These are phyloP conservation scores for Platanthera guangdongensis DNA, from an alignment of 106 monocot species.

Conservation along the genomic window DNA sequence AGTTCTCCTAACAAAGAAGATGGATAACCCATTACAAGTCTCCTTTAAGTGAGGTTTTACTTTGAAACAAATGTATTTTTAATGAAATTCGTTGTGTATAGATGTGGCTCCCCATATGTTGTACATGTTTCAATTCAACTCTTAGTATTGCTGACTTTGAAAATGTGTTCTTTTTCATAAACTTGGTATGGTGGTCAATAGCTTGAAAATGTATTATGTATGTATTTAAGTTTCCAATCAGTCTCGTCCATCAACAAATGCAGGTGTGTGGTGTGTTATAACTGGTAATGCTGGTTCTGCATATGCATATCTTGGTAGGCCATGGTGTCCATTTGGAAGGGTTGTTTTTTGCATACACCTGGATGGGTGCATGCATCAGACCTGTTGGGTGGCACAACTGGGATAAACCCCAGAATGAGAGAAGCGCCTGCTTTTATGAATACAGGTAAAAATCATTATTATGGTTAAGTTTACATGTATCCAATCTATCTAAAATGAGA, in stretches of 20 bases:
- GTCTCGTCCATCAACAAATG: background rate
- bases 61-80: no score
- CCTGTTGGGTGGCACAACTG: conserved; percentile 82
- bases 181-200: background rate
- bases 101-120: no score
- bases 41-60: no score
- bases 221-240: background rate
- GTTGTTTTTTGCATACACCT: conserved; percentile 91
- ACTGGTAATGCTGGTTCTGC: conserved; percentile 61
- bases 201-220: background rate
- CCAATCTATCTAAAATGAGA: no score
- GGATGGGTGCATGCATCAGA: conserved; percentile 80
- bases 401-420: no score
- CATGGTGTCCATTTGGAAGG: conserved; percentile 93
- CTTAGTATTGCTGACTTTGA: background rate
- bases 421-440: no score
- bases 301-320: conserved; percentile 77
- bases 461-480: no score
- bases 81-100: no score
- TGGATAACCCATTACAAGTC: no score
- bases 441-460: no score
- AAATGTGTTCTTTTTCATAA: background rate
- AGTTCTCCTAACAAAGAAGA: no score
- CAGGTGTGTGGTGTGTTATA: conserved; percentile 82
- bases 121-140: background rate